Conservation (phyloP, 169 alveolate species). For the Perkinsus marinus region DNA sequence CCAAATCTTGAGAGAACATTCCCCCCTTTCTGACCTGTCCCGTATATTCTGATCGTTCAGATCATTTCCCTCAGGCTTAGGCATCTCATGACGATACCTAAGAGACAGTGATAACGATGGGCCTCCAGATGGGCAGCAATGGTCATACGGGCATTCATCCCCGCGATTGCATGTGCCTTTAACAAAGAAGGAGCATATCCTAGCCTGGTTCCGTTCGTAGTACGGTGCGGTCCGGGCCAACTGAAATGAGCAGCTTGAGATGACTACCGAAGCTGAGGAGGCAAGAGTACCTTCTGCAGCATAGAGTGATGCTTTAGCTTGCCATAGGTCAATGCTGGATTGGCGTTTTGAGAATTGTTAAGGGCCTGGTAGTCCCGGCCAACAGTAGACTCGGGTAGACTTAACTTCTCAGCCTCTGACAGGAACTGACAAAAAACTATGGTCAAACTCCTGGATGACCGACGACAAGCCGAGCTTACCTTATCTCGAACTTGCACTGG, state of each 20-base stretch:
- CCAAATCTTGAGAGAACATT: neutral
- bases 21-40: conserved; percentile 17
- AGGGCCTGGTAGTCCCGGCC: conserved; percentile 18
- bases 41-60: conserved; percentile 50
- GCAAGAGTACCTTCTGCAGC: conserved; percentile 8
- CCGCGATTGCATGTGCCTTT: conserved; percentile 85
- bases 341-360: neutral
- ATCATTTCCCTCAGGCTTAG: conserved; percentile 32
- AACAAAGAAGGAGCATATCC: conserved; percentile 83
- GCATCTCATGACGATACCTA: conserved; percentile 30
- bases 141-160: conserved; percentile 71
- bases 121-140: neutral
- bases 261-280: neutral
- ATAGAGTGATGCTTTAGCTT: conserved; percentile 20
- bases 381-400: conserved; percentile 17
- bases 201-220: conserved; percentile 75
- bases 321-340: conserved; percentile 23
- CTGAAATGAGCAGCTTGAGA: neutral
- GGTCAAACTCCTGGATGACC: too few species aligned
- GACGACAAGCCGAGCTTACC: conserved; percentile 24
- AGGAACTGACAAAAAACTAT: neutral
- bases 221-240: conserved; percentile 64
- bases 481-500: conserved; percentile 89
- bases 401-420: conserved; percentile 6
- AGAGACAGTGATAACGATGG: conserved; percentile 27